These are phyloP conservation scores for Panicum hallii DNA, from an alignment of 202 grass and related monocot species.

Conservation along the genomic window DNA sequence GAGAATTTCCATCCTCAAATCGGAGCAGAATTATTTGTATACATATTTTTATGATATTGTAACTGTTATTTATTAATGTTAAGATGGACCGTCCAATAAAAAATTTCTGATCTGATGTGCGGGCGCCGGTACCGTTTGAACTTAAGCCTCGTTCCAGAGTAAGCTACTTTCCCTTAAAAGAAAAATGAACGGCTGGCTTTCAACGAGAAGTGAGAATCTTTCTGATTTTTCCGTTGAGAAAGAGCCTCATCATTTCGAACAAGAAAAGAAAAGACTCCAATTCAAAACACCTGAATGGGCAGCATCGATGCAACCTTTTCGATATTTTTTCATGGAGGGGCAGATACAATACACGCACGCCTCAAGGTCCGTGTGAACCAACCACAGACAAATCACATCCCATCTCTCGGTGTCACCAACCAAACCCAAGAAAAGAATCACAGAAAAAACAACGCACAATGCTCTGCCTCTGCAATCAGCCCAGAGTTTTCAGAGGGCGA, in stretches of 20 bases:
- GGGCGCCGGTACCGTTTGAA: too few species aligned
- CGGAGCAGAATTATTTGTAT: too few species aligned
- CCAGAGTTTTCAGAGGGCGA: slow-evolving; percentile 6
- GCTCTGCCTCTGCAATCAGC: background rate
- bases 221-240: background rate
- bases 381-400: slow-evolving; percentile 25
- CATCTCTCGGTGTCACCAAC: background rate
- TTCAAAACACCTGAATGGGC: background rate
- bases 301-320: slow-evolving; percentile 26
- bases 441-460: slow-evolving; percentile 9
- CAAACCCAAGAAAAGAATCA: background rate
- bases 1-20: too few species aligned
- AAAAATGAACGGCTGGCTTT: background rate
- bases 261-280: background rate
- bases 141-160: background rate
- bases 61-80: too few species aligned
- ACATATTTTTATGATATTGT: too few species aligned
- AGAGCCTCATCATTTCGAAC: background rate
- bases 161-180: background rate
- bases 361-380: slow-evolving; percentile 18
- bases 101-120: too few species aligned
- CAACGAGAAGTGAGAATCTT: background rate
- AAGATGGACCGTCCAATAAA: too few species aligned
- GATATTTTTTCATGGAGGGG: background rate
- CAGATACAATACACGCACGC: slow-evolving; percentile 15